phyloP scores from a whole-genome alignment of 371 early-diverging fungal species.

The Mucor sp. region DNA sequence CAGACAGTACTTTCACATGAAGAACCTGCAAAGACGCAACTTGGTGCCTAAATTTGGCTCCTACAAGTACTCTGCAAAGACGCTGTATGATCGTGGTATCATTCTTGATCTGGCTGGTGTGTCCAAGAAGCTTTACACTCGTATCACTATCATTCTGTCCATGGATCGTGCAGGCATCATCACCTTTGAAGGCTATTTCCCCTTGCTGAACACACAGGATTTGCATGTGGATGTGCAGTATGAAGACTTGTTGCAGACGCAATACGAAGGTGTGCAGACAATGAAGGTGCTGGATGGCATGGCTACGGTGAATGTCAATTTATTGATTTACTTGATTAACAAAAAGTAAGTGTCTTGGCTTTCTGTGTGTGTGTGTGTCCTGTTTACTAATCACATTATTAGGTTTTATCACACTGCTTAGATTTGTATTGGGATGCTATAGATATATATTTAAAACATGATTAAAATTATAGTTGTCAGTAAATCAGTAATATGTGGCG shows the following conservation, averaged over 20 bases:
- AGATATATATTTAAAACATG: background rate
- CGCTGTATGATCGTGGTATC: slow-evolving; percentile 92
- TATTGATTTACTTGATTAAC: slow-evolving; percentile 94
- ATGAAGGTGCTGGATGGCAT: slow-evolving; percentile 90
- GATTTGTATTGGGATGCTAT: background rate
- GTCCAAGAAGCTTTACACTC: slow-evolving; percentile 81
- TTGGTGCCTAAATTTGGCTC: slow-evolving; percentile 96
- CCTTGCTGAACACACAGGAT: slow-evolving; percentile 73
- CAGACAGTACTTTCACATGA: slow-evolving; percentile 91
- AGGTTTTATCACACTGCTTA: slow-evolving; percentile 22
- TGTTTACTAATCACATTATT: background rate
- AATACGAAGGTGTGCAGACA: slow-evolving; percentile 91
- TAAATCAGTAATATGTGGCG: too few relatives aligned
- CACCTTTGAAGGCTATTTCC: slow-evolving; percentile 79
- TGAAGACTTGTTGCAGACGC: slow-evolving; percentile 91
- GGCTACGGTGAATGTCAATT: slow-evolving; percentile 95
- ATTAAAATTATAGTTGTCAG: too few relatives aligned
- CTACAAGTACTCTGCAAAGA: slow-evolving; percentile 96
- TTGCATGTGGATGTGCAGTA: slow-evolving; percentile 84
- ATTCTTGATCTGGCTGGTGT: slow-evolving; percentile 83
- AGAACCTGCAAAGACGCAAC: slow-evolving; percentile 82
- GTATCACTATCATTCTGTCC: slow-evolving; percentile 88
- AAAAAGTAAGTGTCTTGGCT: slow-evolving; percentile 78
- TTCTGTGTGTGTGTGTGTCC: background rate
- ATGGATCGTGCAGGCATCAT: slow-evolving; percentile 93